phyloP scores from a whole-genome alignment of 192 early-diverging fungal species.

The Backusella macrospora region DNA sequence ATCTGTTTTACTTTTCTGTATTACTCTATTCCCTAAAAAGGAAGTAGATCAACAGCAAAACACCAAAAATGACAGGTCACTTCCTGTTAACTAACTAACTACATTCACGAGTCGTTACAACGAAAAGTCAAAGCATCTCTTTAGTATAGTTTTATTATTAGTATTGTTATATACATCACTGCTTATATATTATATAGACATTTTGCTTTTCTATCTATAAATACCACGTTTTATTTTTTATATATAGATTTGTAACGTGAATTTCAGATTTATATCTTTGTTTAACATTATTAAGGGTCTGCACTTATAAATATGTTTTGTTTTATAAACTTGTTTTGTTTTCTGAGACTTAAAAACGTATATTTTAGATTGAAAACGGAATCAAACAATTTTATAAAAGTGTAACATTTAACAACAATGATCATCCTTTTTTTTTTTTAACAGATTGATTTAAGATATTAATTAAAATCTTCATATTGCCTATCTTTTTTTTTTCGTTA shows the following conservation, averaged over 20 bases:
- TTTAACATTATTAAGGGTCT: background rate
- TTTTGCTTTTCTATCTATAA: background rate
- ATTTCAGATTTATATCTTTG: background rate
- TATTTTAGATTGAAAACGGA: constrained; percentile 3
- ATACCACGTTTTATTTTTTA: background rate
- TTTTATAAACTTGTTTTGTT: background rate
- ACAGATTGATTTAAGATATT: background rate
- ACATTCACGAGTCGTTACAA: background rate
- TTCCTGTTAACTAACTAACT: background rate
- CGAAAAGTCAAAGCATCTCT: background rate
- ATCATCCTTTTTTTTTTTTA: background rate
- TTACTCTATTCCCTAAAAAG: background rate
- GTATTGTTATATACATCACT: constrained; percentile 8
- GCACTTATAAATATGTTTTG: background rate
- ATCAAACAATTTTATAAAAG: background rate
- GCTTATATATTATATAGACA: background rate
- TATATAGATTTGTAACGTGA: background rate
- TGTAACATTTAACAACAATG: background rate
- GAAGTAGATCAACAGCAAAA: constrained; percentile 6
- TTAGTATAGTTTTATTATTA: background rate
- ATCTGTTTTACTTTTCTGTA: constrained; percentile 11
- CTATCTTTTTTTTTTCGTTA: background rate
- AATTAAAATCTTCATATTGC: background rate
- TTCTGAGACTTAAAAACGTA: constrained; percentile 8
- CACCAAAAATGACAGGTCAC: constrained; percentile 6